These are phyloP conservation scores for Neurospora sp. DNA, from an alignment of 495 filamentous ascomycete genomes.

Conservation along the genomic window DNA sequence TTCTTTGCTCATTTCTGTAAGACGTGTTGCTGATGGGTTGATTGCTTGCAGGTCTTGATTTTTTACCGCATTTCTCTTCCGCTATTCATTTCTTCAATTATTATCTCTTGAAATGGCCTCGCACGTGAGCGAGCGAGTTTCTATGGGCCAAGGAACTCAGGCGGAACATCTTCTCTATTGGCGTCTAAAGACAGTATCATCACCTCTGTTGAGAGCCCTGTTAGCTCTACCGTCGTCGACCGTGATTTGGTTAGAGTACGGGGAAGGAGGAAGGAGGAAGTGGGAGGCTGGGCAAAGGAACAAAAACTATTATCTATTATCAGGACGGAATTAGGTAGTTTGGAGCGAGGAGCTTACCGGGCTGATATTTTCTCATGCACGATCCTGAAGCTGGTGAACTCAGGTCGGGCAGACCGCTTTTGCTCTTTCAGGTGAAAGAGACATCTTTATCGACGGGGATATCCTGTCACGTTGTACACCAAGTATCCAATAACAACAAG, in stretches of 20 bases:
- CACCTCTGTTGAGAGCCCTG: background rate
- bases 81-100: background rate
- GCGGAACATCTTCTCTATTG: background rate
- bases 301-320: background rate
- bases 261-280: background rate
- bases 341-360: background rate
- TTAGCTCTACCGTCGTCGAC: background rate
- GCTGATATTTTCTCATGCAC: background rate
- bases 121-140: background rate
- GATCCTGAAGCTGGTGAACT: background rate
- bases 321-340: background rate
- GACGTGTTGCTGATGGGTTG: background rate
- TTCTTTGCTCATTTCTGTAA: slow-evolving; percentile 12
- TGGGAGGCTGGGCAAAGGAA: background rate
- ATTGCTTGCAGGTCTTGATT: slow-evolving; percentile 7
- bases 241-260: background rate
- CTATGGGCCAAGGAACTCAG: background rate
- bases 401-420: background rate
- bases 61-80: background rate
- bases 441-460: background rate
- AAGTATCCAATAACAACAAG: background rate
- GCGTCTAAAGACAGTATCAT: background rate
- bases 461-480: background rate
- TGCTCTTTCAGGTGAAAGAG: background rate
- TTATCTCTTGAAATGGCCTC: background rate